Base-by-base conservation (phyloP, 2,329 filamentous ascomycete species). In the Aotearoamyces nothofagi region DNA sequence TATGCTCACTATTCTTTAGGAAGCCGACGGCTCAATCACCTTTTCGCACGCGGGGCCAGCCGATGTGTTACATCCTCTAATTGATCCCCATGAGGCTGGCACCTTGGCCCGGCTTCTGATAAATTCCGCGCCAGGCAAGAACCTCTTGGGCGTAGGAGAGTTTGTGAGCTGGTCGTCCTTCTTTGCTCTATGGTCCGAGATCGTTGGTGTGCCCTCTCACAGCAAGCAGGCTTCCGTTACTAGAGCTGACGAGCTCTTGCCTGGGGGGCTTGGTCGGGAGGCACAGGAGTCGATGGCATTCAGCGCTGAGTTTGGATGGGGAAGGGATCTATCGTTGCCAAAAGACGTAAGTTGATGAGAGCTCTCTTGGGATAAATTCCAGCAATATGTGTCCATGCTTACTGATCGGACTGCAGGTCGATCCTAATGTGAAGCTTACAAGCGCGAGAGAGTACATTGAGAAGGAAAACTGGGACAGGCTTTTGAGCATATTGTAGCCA, bases 271-370 rank as follows among this genome's bases (percentile, higher is more conserved):
- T 12, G 51, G 50, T 2, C 36, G 38, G 26, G 53, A 56, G 32
- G 26, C 50, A 3, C 47, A 40, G 1, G 48, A 54, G 26, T 52
- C 47, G 38, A 47, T 42, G 13, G 33, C 40, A 26, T 54, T 50
- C 12, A 46, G 51, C 31, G 43, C 45, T 10, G 44, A 52, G 24
- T 53, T 46, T 37, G 52, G 53, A 2, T 56, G 51, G 32, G 52
- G 51, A 2, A 33, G 45, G 2, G 44, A 52, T 31, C 42, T 43
- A 5, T 37, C 33, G 15, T 26, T 33, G 27, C 37, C 40, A 9
- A 29, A 20, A 19, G 25, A 38, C 25, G 40, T 42, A 32, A 36
- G 38, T 37, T n/a, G n/a, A n/a, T n/a, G n/a, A n/a, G n/a, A n/a
- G n/a, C n/a, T n/a, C n/a, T n/a, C n/a, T n/a, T n/a, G n/a, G n/a